Evolutionary conservation across 2,329 filamentous ascomycete genomes (phyloP), one percentile per base, ranked within the genome.

Genomic region (Penicillium brevicompactum): DNA sequence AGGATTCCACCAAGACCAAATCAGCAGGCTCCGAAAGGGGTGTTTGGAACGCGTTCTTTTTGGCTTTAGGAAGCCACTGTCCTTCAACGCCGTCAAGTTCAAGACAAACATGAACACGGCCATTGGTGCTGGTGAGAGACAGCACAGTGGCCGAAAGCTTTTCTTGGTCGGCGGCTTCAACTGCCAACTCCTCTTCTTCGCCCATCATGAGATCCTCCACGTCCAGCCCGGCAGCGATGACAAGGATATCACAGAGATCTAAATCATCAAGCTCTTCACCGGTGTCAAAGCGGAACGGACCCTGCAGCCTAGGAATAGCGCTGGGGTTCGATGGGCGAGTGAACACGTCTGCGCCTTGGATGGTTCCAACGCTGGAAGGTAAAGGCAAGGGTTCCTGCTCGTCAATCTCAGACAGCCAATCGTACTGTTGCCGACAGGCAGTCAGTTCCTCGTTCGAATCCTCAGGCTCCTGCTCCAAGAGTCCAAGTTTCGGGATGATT

Each of bases 401-500:
- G 56, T 84, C 81, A 42, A 85, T 76, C 57, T 82, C 77, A 11
- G 77, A 74, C 4, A 87, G 74, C 85, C 85, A 88, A 46, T 81
- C 77, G 51, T 81, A 78, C 62, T 87, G 85, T 56, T 85, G 83
- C 27, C 82, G 77, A 27, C 74, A 74, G 10, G 74, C 78, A 37
- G 71, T 74, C 49, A 72, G 72, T 62, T 82, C 75, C 38, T 80
- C 74, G 44, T 80, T 78, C 14, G 72, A 61, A 9, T 77, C 74
- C 16, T 75, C 66, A 0, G 71, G 55, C 27, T 78, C 74, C 13
- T 75, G 70, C 48, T 77, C 71, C 24, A 79, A 65, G 5, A 74
- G 72, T 4, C 76, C 69, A 27, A 88, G 76, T 60, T 90, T 91
- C 38, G 90, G 87, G 24, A 95, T 87, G 54, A 96, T 89, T 8